Evolutionary conservation across 768 basidiomycete genomes (phyloP), one percentile per base, ranked within the genome.

Genomic region (Asterophora parasitica): DNA sequence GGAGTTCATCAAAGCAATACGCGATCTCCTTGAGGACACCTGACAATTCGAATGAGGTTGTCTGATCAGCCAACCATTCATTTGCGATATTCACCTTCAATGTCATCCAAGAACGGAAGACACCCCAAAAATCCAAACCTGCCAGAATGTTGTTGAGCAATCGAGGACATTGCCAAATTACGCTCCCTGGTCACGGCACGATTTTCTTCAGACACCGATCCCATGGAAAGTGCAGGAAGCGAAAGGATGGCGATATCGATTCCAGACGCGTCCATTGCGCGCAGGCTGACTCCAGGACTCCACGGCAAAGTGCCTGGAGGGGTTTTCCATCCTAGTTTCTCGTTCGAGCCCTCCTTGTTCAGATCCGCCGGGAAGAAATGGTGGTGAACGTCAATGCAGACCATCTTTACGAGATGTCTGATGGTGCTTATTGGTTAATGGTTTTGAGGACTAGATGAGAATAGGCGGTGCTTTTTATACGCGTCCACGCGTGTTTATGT

Each of bases 71-170:
- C 9, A 34, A 16, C 13, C 9, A 33, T n/a, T 30, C 15, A 20
- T 26, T 17, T 8, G 31, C n/a, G 23, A 37, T 20, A 31, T 44
- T 28, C 46, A 81, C 84, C 83, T 70, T 81, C 61, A n/a, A 78
- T 60, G 56, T 88, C 83, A 45, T 77, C 70, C 50, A 82, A 63
- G 54, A 77, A 74, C 5, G 85, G 85, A 44, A 87, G 58, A 27
- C 74, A 77, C 1, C 80, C 85, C 55, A 88, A 81, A 62, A 87
- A 88, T 2, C 81, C 82, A 61, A 88, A 88, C 55, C 81, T 71
- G 35, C 57, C 55, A 5, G 82, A 76, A 61, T 83, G 61, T 15
- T 64, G 58, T 28, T 61, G 53, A 57, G 81, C 80, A 10, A 84
- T 67, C 10, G 68, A 61, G 20, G 75, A 70, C 43, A 77, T 70